Percentiles rank a stretch among this genome's conserved stretches.
These are phyloP conservation scores for Colletotrichum horii DNA, from an alignment of 2,329 filamentous ascomycete genomes.

Conservation along the genomic window DNA sequence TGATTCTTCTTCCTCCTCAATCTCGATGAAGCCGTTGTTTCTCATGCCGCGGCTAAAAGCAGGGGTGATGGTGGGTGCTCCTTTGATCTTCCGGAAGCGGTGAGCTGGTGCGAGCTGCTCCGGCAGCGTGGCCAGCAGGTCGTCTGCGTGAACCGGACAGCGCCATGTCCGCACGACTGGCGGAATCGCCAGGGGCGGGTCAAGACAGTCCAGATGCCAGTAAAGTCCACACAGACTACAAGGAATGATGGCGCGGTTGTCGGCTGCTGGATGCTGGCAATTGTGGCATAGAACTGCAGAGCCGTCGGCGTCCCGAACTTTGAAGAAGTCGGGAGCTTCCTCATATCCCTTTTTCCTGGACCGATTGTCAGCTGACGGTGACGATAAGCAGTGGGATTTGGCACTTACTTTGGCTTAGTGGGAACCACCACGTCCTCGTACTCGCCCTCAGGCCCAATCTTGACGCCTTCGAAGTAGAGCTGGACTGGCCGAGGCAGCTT, in stretches of 20 bases:
- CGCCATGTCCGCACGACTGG: slow-evolving; percentile 82
- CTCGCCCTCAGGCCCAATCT: slow-evolving; percentile 76
- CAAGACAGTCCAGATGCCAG: slow-evolving; percentile 93
- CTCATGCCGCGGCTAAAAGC: slow-evolving; percentile 66
- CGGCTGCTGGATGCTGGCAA: slow-evolving; percentile 71
- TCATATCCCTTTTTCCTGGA: slow-evolving; percentile 63
- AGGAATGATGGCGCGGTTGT: slow-evolving; percentile 76
- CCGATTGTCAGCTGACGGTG: slow-evolving; percentile 31
- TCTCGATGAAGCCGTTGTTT: slow-evolving; percentile 76
- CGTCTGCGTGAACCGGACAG: slow-evolving; percentile 86
- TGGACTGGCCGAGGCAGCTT: slow-evolving; percentile 73
- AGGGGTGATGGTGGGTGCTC: slow-evolving; percentile 55
- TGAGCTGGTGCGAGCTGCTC: slow-evolving; percentile 63
- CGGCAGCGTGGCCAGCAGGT: slow-evolving; percentile 69
- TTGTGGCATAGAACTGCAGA: slow-evolving; percentile 78
- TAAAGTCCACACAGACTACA: slow-evolving; percentile 83
- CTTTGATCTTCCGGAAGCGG: slow-evolving; percentile 65
- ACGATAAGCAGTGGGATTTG: background rate
- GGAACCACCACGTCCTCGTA: slow-evolving; percentile 71
- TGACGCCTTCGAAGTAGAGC: slow-evolving; percentile 80
- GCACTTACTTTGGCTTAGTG: slow-evolving; percentile 69
- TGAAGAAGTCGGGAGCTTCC: slow-evolving; percentile 70
- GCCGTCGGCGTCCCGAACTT: slow-evolving; percentile 73
- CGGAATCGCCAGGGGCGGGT: slow-evolving; percentile 81
- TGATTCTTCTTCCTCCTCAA: slow-evolving; percentile 67